Evolutionary conservation across 768 basidiomycete species (phyloP), one percentile per base, ranked within the genome.

Genomic region (Austroboletus festivus): DNA sequence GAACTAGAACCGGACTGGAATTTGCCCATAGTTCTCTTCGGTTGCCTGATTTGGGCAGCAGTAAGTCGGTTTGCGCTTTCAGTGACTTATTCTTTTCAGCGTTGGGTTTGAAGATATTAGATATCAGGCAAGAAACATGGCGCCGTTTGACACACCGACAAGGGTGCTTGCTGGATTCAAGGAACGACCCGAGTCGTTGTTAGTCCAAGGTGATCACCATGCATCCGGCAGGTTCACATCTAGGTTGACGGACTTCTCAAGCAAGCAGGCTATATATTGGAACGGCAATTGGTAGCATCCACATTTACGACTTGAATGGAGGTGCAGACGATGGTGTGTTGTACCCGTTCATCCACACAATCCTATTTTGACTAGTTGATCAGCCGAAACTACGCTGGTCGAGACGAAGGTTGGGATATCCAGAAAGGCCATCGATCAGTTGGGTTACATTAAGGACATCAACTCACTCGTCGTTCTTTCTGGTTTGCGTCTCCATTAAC

Each of bases 361-460:
- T 37, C 71, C 23, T 61, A 62, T 18, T 44, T 42, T 21, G 75
- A 0, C 44, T 60, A 34, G 37, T 41, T 5, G 43, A 39, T 33
- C 39, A 60, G 44, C 38, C 20, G 42, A 55, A 31, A 6, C 13
- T 46, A 30, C 30, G 4, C 50, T 81, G 2, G 69, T 84, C 4
- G 87, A 90, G 58, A 75, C 76, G 24, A 89, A 78, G 79, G 85
- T 83, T 58, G 72, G 68, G 12, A 62, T 92, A 28, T 74, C 81
- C 22, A 72, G 80, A 55, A 81, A 77, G 59, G 74, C 88, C 13
- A 87, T 99, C 37, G 95, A 98, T 47, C 92, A 94, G 61, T 72
- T 99, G 3, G 90, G 85, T 0, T 86, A 84, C 45, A 77, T 97
- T 54, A 84, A 84, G 53, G 89, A 92, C 56, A 78, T 89, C n/a